Percentiles rank a stretch among this genome's conserved stretches.
phyloP scores from a whole-genome alignment of 768 basidiomycete genomes.

The Trametes meyenii region DNA sequence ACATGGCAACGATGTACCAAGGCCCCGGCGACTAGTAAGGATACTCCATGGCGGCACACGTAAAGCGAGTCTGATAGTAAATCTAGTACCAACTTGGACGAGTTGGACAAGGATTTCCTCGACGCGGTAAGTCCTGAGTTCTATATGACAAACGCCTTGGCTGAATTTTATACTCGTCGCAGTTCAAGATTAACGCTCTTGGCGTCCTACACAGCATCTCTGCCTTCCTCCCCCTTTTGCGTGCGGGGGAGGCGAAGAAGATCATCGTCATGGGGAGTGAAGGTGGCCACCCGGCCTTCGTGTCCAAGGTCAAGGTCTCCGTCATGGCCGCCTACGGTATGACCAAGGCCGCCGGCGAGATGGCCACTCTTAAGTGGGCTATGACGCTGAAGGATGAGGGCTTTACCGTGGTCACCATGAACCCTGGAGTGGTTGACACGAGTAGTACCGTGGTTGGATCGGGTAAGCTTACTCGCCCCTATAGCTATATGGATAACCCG shows the following conservation, averaged over 20 bases:
- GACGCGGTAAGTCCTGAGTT: conserved; percentile 2
- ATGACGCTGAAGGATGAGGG: conserved; percentile 6
- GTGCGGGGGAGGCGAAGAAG: conserved; percentile 36
- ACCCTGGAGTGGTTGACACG: conserved; percentile 1
- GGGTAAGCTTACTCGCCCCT: background rate
- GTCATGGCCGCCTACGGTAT: conserved; percentile 8
- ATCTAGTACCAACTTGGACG: conserved; percentile 11
- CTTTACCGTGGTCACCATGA: conserved; percentile 3
- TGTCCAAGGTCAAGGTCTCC: background rate
- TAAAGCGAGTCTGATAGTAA: background rate
- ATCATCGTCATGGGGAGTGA: conserved; percentile 22
- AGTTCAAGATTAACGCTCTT: conserved; percentile 41
- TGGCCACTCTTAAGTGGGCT: conserved; percentile 4
- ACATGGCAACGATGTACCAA: background rate
- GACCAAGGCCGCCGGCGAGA: conserved; percentile 1
- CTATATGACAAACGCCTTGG: background rate
- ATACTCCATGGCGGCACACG: background rate
- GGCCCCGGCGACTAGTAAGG: background rate
- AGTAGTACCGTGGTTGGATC: background rate
- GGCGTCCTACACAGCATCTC: conserved; percentile 40
- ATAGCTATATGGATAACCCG: too few relatives aligned
- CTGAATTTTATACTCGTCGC: background rate
- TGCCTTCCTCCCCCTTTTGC: conserved; percentile 43
- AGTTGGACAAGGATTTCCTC: conserved; percentile 19
- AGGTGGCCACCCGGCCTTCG: background rate